Evolutionary conservation across 78 protist species (phyloP).

Genomic region (Dictyostelium purpureum): DNA sequence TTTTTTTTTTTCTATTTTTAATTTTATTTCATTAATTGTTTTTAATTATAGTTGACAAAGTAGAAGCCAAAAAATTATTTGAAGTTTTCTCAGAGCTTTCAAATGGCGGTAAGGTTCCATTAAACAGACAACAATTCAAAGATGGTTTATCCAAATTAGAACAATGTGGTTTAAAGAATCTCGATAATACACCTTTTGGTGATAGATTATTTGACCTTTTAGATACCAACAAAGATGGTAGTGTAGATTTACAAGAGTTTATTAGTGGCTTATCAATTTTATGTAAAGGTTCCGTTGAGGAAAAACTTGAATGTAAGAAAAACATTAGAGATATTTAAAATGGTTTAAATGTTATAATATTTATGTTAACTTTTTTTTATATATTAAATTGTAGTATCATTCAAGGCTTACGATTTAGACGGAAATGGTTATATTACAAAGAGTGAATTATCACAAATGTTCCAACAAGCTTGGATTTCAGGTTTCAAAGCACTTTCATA

Average conservation of each 20-base stretch:
- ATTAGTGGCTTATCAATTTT: conserved; percentile 78
- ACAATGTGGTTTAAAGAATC: conserved; percentile 78
- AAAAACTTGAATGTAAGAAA: conserved; percentile 72
- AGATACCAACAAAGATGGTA: conserved; percentile 69
- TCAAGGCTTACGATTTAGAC: conserved; percentile 92
- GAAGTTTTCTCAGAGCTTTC: conserved; percentile 63
- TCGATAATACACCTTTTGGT: conserved; percentile 79
- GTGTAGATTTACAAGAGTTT: conserved; percentile 81
- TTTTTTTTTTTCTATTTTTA: background rate
- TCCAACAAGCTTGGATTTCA: conserved; percentile 82
- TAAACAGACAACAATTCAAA: conserved; percentile 62
- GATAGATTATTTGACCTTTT: conserved; percentile 78
- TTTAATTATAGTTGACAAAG: conserved; percentile 57
- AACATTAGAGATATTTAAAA: background rate
- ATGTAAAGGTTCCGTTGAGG: conserved; percentile 82
- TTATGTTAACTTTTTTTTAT: background rate
- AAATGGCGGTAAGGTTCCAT: conserved; percentile 69
- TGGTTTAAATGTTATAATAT: background rate
- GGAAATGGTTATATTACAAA: conserved; percentile 90
- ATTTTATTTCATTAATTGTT: background rate
- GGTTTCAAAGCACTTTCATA: conserved; percentile 82
- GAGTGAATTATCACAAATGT: conserved; percentile 85
- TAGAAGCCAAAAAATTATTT: conserved; percentile 73
- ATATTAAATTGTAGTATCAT: conserved; percentile 59
- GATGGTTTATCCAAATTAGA: conserved; percentile 59